Percentiles rank a stretch among this genome's conserved stretches.
Evolutionary conservation across 192 early-diverging fungal genomes (phyloP).

Genomic region (Chytriomyces sp.): DNA sequence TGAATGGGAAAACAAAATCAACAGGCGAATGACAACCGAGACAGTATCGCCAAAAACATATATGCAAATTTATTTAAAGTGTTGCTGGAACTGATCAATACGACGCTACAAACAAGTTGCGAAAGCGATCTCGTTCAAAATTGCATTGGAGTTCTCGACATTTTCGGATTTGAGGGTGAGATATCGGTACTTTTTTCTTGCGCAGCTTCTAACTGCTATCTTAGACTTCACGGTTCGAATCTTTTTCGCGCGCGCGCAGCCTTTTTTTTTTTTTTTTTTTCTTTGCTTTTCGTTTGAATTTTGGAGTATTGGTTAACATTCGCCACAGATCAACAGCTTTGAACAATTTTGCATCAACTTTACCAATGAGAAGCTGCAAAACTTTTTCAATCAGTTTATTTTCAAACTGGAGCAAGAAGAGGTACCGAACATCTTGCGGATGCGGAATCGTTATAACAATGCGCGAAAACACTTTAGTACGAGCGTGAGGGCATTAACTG

Average conservation of each 20-base stretch:
- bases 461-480: conserved; percentile 46
- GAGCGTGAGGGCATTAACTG: conserved; percentile 61
- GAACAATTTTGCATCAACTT: conserved; percentile 64
- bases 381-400: conserved; percentile 65
- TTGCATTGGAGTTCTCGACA: conserved; percentile 62
- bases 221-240: too few relatives aligned
- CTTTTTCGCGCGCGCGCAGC: too few relatives aligned
- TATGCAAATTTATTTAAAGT: conserved; percentile 60
- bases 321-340: conserved; percentile 55
- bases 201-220: background rate
- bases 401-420: conserved; percentile 66
- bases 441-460: too few relatives aligned
- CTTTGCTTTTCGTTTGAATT: too few relatives aligned
- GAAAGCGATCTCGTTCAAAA: conserved; percentile 40
- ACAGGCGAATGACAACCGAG: conserved; percentile 63
- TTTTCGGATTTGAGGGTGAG: conserved; percentile 63
- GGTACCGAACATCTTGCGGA: conserved; percentile 29
- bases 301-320: too few relatives aligned
- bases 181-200: background rate
- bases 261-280: too few relatives aligned
- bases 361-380: conserved; percentile 60
- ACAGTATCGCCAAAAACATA: conserved; percentile 60
- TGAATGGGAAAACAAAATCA: background rate
- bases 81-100: conserved; percentile 61
- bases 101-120: conserved; percentile 40